phyloP scores from a whole-genome alignment of 257 asterid genomes.

The Solanum arcanum region DNA sequence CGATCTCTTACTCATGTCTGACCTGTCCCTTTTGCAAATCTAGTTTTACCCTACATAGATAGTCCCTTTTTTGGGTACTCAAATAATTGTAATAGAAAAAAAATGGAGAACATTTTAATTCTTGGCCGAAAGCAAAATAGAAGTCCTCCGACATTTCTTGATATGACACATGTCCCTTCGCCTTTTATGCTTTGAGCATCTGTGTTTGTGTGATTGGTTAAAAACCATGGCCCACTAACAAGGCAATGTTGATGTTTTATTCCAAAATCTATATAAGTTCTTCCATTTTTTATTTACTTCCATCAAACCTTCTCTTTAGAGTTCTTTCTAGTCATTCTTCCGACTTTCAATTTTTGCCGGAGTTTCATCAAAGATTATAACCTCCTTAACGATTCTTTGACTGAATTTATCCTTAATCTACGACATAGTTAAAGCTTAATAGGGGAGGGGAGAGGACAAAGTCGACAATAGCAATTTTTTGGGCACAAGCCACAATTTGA shows the following conservation, averaged over 20 bases:
- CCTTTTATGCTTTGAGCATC: neutral
- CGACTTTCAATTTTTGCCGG: neutral
- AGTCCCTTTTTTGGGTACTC: neutral
- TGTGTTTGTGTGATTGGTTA: neutral
- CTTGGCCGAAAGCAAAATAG: neutral
- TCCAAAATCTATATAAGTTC: neutral
- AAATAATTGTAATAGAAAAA: neutral
- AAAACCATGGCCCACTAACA: neutral
- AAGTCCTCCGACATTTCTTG: neutral
- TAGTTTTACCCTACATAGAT: no score
- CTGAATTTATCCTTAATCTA: neutral
- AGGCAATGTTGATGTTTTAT: neutral
- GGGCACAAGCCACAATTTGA: neutral
- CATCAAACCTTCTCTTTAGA: neutral
- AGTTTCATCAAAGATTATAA: no score
- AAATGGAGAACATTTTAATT: no score
- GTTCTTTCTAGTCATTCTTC: neutral
- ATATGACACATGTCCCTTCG: neutral
- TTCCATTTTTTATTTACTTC: neutral
- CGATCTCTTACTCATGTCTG: no score
- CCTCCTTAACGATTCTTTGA: neutral
- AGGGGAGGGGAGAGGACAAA: neutral
- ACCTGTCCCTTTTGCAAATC: no score
- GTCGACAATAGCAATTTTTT: no score
- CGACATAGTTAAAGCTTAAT: neutral